Evolutionary conservation across 108 stramenopile genomes (phyloP).

Genomic region (Pseudonitzschia multiseries): DNA sequence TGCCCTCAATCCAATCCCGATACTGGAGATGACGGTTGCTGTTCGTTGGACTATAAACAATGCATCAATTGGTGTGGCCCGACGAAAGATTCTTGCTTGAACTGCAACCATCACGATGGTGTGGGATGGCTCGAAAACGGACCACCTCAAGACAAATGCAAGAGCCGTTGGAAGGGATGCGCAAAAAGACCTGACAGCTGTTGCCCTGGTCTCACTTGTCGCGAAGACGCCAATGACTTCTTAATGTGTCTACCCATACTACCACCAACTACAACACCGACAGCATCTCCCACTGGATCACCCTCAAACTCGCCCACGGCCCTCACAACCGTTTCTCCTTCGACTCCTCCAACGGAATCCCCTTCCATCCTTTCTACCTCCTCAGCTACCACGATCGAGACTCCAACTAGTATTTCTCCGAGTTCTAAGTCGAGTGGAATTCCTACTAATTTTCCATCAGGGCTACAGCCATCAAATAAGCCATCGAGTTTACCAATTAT

Average conservation of each 20-base stretch:
- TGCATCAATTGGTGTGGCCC: background rate
- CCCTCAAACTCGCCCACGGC: background rate
- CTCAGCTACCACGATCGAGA: background rate
- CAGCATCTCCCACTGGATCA: background rate
- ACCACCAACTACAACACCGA: background rate
- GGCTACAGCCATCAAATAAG: background rate
- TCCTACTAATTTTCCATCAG: background rate
- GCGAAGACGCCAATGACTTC: background rate
- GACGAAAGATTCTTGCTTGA: background rate
- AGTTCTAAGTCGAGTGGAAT: background rate
- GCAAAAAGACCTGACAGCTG: background rate
- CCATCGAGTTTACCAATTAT: background rate
- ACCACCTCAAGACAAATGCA: background rate
- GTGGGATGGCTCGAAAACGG: background rate
- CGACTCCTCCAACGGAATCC: background rate
- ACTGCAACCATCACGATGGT: background rate
- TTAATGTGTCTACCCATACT: background rate
- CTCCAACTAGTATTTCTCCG: background rate
- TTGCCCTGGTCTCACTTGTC: background rate
- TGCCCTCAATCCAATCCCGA: background rate
- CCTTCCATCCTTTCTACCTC: background rate
- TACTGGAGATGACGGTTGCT: background rate
- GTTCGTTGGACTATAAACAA: background rate
- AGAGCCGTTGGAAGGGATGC: constrained; percentile 1
- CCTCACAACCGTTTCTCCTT: background rate